Percentiles rank a stretch among this genome's conserved stretches.
Evolutionary conservation across 257 asterid species (phyloP).

Genomic region (Eucommia ulmoides): DNA sequence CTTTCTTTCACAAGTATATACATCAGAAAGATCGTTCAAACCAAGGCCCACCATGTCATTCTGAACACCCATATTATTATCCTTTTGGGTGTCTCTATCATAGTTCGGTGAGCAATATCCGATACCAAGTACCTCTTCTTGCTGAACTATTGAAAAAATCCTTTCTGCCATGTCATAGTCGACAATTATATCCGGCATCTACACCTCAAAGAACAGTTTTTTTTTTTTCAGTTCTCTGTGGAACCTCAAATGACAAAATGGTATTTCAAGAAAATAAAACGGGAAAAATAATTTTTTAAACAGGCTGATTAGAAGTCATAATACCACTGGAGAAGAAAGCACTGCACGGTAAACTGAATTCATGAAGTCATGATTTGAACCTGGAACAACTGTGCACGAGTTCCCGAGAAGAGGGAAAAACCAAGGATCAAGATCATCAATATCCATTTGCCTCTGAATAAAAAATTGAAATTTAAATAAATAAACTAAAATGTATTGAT

Average conservation of each 20-base stretch:
- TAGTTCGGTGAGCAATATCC: conserved; percentile 6
- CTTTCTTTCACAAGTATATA: conserved; percentile 49
- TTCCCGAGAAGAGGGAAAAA: conserved; percentile 72
- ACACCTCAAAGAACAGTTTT: conserved; percentile 17
- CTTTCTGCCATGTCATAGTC: conserved; percentile 77
- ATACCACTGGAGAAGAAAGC: conserved; percentile 91
- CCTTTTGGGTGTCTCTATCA: conserved; percentile 6
- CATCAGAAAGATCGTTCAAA: conserved; percentile 39
- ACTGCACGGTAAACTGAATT: conserved; percentile 57
- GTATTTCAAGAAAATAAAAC: no score
- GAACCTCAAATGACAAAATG: no score
- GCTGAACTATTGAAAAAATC: conserved; percentile 43
- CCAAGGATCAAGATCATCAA: conserved; percentile 76
- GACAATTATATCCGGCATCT: conserved; percentile 86
- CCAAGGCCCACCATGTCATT: conserved; percentile 13
- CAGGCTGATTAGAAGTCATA: conserved; percentile 11
- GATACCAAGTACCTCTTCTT: conserved; percentile 47
- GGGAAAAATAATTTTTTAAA: no score
- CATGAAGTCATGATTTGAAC: conserved; percentile 76
- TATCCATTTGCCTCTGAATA: conserved; percentile 41
- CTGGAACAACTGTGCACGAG: conserved; percentile 56
- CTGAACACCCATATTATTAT: conserved; percentile 16
- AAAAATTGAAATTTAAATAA: background rate
- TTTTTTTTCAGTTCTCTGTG: no score
- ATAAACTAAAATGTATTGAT: background rate